A percentile compares a stretch with the other conserved stretches of the same genome.
Conservation (phyloP, 2,329 filamentous ascomycete species). For the Xylariales sp. region DNA sequence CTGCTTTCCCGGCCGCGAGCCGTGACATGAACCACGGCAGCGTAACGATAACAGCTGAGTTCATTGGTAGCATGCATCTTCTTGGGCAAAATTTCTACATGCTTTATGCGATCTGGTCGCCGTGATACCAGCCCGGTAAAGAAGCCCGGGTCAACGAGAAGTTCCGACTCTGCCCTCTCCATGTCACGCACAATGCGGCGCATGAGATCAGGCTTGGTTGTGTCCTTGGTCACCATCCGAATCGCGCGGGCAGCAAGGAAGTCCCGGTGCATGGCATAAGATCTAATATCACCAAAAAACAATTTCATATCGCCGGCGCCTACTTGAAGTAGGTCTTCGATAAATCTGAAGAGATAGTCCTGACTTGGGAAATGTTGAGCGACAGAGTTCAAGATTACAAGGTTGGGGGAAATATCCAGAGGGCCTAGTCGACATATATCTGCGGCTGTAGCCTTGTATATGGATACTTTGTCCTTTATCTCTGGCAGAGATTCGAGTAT, state of each 20-base stretch:
- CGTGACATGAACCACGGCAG: not conserved
- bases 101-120: not conserved
- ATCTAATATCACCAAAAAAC: not conserved
- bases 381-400: not conserved
- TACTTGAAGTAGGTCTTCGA: not conserved
- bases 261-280: not conserved
- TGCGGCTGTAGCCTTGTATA: too few species aligned
- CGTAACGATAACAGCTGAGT: not conserved
- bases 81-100: not conserved
- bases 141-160: not conserved
- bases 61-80: not conserved
- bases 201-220: not conserved
- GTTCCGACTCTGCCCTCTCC: not conserved
- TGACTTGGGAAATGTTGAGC: not conserved
- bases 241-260: not conserved
- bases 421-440: too few species aligned
- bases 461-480: too few species aligned
- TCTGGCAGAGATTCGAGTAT: too few species aligned
- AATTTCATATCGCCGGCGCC: not conserved
- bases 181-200: not conserved
- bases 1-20: not conserved
- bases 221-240: not conserved
- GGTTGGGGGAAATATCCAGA: too few species aligned
- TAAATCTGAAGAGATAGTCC: not conserved
- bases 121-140: not conserved